Base-by-base conservation (phyloP, 78 protist species). In the Dictyostelium firmibasis region DNA sequence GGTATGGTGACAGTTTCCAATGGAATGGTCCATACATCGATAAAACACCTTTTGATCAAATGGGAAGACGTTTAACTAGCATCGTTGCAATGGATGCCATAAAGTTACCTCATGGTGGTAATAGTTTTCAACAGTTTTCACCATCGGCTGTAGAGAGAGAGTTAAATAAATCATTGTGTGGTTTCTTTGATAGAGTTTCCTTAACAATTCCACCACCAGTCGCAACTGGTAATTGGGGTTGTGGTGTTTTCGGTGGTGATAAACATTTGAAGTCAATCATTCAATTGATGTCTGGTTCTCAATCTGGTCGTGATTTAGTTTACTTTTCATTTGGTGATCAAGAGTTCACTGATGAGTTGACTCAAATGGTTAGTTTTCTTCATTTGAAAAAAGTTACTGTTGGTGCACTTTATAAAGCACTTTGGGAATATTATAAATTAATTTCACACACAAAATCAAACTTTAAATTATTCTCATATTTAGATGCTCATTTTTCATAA, bases 241-340 rank as follows among this genome's bases (percentile, higher is more conserved):
- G 98, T 35, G 98, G 98, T 67, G 98, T 89, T 6, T 97, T 97
- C 60, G 97, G 97, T 74, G 98, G 98, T 25, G 81, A 91, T 64
- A 64, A 69, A 57, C 36, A 96, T 44, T 87, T 96, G 35, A 97
- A 97, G 60, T 81, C 96, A 9, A 41, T 96, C 18, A 27, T 97
- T 14, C 98, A 97, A 67, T 27, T 60, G n/a, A 75, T 96, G 83
- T 84, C 97, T 6, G 81, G 94, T 11, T 83, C 97, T 8, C 94
- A 92, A 31, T 41, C 92, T n/a, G 97, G 96, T 14, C 64, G 94
- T 31, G 64, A 31, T 25, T 8, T 92, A 7, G 25, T 14, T 11
- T 87, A 96, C 84, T 92, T 29, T 41, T 50, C 95, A 10, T 95
- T 86, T 95, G 97, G 97, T 35, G 97, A 86, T 36, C 53, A 57